These are phyloP conservation scores for Penicillium macrosclerotiorum DNA, from an alignment of 495 filamentous ascomycete genomes.

Conservation along the genomic window DNA sequence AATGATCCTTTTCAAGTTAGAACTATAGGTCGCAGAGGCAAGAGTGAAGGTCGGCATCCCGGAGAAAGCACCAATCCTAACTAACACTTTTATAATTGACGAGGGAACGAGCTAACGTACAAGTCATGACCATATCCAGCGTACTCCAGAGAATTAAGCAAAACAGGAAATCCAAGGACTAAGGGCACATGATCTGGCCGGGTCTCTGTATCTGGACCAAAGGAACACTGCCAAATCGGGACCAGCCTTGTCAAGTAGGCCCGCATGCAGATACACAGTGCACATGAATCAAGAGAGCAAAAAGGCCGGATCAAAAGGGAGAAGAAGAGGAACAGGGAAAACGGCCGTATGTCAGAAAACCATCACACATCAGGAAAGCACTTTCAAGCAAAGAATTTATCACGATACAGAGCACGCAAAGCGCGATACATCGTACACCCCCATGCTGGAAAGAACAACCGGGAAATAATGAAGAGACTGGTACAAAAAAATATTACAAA, in stretches of 20 bases:
- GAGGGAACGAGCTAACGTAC: slow-evolving; percentile 15
- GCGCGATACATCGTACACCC: slow-evolving; percentile 35
- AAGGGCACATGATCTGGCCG: not conserved
- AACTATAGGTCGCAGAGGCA: too few species aligned
- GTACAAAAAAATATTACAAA: slow-evolving; percentile 12
- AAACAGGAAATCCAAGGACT: not conserved
- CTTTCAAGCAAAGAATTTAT: slow-evolving; percentile 2
- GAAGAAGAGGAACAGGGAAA: slow-evolving; percentile 1
- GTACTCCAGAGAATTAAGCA: not conserved
- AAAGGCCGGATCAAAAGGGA: not conserved
- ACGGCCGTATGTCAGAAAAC: slow-evolving; percentile 11
- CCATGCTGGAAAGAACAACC: slow-evolving; percentile 28
- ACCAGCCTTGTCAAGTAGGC: not conserved
- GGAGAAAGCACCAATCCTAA: not conserved
- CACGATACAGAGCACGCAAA: slow-evolving; percentile 8
- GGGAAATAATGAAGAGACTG: not conserved
- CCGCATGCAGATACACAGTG: not conserved
- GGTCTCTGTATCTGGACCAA: not conserved
- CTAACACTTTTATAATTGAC: slow-evolving; percentile 11
- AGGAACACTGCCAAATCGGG: not conserved
- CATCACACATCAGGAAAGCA: slow-evolving; percentile 15
- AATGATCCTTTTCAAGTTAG: too few species aligned
- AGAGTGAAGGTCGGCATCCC: too few species aligned
- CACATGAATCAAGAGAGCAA: not conserved
- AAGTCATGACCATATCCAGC: slow-evolving; percentile 21